Evolutionary conservation across 2,329 filamentous ascomycete species (phyloP), one percentile per base, ranked within the genome.

Genomic region (Fusarium falciforme): DNA sequence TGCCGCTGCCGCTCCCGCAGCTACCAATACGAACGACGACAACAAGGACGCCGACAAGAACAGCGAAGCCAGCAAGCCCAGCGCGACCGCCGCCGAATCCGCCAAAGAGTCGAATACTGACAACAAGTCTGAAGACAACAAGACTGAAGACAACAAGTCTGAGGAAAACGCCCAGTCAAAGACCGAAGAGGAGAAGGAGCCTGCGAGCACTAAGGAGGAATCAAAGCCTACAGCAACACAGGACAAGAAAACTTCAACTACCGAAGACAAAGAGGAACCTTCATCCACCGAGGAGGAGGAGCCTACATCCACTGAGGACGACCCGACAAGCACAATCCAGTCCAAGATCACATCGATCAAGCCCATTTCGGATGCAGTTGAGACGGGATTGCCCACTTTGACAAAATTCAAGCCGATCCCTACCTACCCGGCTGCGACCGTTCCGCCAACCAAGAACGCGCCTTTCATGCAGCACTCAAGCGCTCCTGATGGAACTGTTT

Each of bases 381-480:
- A 80, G 27, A 83, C 79, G 27, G 80, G 76, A 57, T 78, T 87
- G 55, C 86, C 87, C 2, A 84, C 84, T 3, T 80, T 88, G 71
- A 84, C 86, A 33, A 79, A 79, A 60, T 71, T 80, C 60, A 82
- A 78, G 16, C 72, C 78, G 5, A 82, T 87, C 61, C 85, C 85
- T 73, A 89, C 90, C 25, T 93, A 93, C 73, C 93, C 95, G 6
- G 85, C 93, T 2, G 87, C 94, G 5, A 89, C 91, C 29, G 92
- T 98, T 4, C 96, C 96, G 9, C 93, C 95, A 29, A 98, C 94
- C 4, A 88, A 89, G 42, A 90, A 93, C 79, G 96, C 96, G 6
- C 95, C 96, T 17, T 99, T 94, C 81, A 98, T 98, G 94, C 92
- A 95, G 80, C 91, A 92, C 78, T 97, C 95, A 1, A 92, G 85